phyloP scores from a whole-genome alignment of 176 grass and related monocot species.

The Musa beccarii region DNA sequence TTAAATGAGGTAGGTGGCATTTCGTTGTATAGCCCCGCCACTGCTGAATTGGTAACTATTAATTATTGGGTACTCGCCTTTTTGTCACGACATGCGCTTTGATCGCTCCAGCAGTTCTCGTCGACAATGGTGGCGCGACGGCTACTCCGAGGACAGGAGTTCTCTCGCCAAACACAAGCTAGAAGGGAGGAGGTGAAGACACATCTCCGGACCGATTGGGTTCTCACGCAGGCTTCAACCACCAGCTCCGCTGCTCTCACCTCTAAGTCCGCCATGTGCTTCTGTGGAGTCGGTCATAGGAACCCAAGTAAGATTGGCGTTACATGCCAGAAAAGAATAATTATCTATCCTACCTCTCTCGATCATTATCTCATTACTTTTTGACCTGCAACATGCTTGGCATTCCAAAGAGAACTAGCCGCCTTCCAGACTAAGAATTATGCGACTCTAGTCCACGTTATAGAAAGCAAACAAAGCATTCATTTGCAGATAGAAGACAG shows the following conservation, averaged over 20 bases:
- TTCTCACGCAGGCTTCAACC: conserved; percentile 71
- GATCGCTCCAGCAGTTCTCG: conserved; percentile 18
- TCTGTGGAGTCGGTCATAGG: conserved; percentile 29
- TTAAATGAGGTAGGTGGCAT: no score
- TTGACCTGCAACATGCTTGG: no score
- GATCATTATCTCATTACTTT: no score
- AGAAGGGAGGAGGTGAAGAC: conserved; percentile 84
- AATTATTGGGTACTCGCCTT: not conserved
- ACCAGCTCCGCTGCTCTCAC: conserved; percentile 74
- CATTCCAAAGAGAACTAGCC: no score
- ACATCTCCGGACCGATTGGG: conserved; percentile 70
- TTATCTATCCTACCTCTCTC: no score
- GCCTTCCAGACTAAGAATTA: no score
- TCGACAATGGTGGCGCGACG: conserved; percentile 48
- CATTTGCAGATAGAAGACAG: no score
- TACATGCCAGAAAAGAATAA: no score
- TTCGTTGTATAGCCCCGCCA: no score
- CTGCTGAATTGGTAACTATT: no score
- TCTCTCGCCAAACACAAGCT: conserved; percentile 69
- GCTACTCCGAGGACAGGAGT: conserved; percentile 21
- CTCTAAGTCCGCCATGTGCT: conserved; percentile 80
- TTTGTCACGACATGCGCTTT: conserved; percentile 3
- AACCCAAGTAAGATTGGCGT: not conserved
- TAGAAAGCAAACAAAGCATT: no score
- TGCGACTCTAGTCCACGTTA: no score